Percentiles rank a stretch among this genome's conserved stretches.
phyloP scores from a whole-genome alignment of 106 monocot species.

The Xerophyta viscosa region DNA sequence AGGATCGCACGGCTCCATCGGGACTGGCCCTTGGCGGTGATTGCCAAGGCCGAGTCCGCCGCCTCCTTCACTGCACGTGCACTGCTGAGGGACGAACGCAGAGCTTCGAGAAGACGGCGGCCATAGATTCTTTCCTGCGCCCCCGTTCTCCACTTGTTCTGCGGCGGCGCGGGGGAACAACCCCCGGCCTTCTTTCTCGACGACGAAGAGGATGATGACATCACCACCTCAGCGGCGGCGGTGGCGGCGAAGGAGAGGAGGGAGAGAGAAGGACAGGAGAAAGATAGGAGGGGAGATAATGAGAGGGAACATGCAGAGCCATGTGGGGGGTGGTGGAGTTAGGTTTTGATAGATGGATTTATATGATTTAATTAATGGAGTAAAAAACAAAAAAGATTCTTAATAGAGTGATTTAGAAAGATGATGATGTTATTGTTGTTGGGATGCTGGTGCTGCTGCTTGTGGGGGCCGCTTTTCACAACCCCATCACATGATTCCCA shows the following conservation, averaged over 20 bases:
- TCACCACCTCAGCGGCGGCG: background rate
- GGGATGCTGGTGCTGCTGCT: no score
- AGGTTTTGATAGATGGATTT: background rate
- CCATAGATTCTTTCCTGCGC: slow-evolving; percentile 45
- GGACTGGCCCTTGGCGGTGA: slow-evolving; percentile 48
- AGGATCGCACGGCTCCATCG: slow-evolving; percentile 80
- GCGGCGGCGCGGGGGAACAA: slow-evolving; percentile 1
- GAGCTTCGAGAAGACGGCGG: slow-evolving; percentile 52
- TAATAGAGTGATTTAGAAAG: no score
- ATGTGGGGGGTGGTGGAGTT: background rate
- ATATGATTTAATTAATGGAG: no score
- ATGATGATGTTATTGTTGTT: no score
- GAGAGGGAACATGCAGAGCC: background rate
- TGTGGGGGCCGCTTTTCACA: no score
- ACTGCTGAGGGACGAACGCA: slow-evolving; percentile 14
- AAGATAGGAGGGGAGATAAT: background rate
- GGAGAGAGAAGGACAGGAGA: background rate
- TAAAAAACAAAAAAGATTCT: no score
- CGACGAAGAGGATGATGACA: slow-evolving; percentile 6
- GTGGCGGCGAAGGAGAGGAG: background rate
- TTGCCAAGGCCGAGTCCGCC: slow-evolving; percentile 72
- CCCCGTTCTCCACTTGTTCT: slow-evolving; percentile 47
- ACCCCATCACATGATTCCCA: no score
- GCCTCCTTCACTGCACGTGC: slow-evolving; percentile 52
- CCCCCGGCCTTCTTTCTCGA: slow-evolving; percentile 9